Evolutionary conservation across 768 basidiomycete genomes (phyloP).

Genomic region (Tulasnella sp.): DNA sequence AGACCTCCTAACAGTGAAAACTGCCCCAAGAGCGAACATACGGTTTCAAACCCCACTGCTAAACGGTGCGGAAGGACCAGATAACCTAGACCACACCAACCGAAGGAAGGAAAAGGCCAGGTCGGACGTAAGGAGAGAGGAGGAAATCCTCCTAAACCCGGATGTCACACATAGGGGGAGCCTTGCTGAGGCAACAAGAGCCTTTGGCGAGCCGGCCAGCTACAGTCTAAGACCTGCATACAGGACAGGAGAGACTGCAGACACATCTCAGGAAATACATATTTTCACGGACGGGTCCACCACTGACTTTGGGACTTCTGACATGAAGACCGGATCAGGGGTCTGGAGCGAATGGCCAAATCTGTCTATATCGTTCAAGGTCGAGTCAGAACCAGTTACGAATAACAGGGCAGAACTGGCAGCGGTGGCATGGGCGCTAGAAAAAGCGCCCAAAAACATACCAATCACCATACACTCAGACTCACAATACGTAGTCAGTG

Average conservation of each 20-base stretch:
- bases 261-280: neutral
- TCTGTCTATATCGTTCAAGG: neutral
- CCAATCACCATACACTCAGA: neutral
- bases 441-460: neutral
- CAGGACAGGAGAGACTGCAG: neutral
- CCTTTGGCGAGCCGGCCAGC: neutral
- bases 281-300: neutral
- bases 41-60: neutral
- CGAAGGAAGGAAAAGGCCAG: neutral
- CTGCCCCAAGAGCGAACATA: neutral
- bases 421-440: neutral
- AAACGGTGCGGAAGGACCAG: neutral
- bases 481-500: neutral
- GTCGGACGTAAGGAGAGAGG: neutral
- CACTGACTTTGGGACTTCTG: neutral
- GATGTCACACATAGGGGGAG: neutral
- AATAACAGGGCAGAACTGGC: constrained; percentile 8
- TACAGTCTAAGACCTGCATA: neutral
- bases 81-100: neutral
- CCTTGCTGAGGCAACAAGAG: neutral
- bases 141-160: neutral
- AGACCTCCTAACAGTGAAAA: neutral
- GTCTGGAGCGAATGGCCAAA: neutral
- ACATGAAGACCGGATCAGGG: neutral
- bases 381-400: neutral